Conservation (phyloP, 371 early-diverging fungal genomes). For the Dinochytrium kinnereticum region DNA sequence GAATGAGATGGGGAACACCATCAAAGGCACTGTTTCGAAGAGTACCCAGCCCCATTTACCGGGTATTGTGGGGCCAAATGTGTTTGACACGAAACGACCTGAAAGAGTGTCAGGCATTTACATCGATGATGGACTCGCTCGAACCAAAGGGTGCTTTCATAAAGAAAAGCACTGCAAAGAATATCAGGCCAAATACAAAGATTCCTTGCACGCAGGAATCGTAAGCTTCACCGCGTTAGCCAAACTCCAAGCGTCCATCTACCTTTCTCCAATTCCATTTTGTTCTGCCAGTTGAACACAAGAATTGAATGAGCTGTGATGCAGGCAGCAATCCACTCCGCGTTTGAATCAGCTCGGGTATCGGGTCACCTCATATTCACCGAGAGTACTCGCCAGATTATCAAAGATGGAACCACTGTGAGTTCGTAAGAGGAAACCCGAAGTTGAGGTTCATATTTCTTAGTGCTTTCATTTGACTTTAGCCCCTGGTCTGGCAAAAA, state of each 20-base stretch:
- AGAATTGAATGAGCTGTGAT: not conserved
- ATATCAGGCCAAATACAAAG: not conserved
- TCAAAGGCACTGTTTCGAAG: slow-evolving; percentile 24
- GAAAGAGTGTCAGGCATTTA: not conserved
- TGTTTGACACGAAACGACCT: slow-evolving; percentile 19
- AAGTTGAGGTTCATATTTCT: not conserved
- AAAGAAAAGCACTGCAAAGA: slow-evolving; percentile 2
- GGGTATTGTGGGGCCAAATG: slow-evolving; percentile 7
- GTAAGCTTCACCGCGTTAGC: too few relatives aligned
- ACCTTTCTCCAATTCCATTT: too few relatives aligned
- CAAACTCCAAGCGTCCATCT: too few relatives aligned
- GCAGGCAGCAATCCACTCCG: not conserved
- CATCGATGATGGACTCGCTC: not conserved
- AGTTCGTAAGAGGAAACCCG: not conserved
- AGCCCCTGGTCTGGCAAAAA: slow-evolving; percentile 57
- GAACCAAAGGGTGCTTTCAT: slow-evolving; percentile 28
- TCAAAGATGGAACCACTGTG: not conserved
- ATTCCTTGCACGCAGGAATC: not conserved
- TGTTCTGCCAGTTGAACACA: not conserved
- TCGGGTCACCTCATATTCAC: slow-evolving; percentile 32
- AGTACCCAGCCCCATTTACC: slow-evolving; percentile 38
- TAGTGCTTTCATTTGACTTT: slow-evolving; percentile 21
- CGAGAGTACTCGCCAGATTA: slow-evolving; percentile 4
- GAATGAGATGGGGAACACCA: slow-evolving; percentile 13
- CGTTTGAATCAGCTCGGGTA: slow-evolving; percentile 11